Evolutionary conservation across 148 eudicot species (phyloP).

Genomic region (Rhododendron molle): DNA sequence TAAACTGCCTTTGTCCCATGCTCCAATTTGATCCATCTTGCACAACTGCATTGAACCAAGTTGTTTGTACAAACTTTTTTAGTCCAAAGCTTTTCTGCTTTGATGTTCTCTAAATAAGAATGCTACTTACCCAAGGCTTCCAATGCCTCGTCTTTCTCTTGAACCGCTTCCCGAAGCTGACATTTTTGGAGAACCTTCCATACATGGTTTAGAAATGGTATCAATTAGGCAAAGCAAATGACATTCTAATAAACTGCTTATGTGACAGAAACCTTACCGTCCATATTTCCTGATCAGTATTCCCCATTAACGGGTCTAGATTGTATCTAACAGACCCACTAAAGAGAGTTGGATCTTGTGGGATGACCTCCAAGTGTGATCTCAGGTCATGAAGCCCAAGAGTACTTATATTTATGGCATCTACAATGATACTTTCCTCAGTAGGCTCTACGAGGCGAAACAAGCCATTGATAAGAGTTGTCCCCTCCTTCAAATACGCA

Average conservation of each 20-base stretch:
- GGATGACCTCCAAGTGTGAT: too few species aligned
- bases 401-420: not conserved
- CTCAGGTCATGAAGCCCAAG: not conserved
- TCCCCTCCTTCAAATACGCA: conserved; percentile 11
- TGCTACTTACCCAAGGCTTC: too few species aligned
- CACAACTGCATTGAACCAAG: conserved; percentile 24
- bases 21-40: conserved; percentile 69
- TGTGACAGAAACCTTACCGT: not conserved
- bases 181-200: conserved; percentile 65
- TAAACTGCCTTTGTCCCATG: conserved; percentile 57
- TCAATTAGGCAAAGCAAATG: not conserved
- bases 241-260: not conserved
- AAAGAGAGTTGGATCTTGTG: too few species aligned
- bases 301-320: conserved; percentile 4
- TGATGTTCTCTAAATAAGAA: not conserved
- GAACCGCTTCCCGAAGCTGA: conserved; percentile 65
- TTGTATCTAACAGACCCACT: too few species aligned
- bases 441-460: conserved; percentile 9
- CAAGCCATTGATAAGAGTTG: conserved; percentile 1
- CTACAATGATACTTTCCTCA: not conserved
- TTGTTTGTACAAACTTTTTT: not conserved
- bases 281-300: conserved; percentile 14
- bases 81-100: not conserved
- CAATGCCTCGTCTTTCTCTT: conserved; percentile 59
- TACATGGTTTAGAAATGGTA: not conserved